Evolutionary conservation across 768 basidiomycete genomes (phyloP).

Genomic region (Lentinula detonsa): DNA sequence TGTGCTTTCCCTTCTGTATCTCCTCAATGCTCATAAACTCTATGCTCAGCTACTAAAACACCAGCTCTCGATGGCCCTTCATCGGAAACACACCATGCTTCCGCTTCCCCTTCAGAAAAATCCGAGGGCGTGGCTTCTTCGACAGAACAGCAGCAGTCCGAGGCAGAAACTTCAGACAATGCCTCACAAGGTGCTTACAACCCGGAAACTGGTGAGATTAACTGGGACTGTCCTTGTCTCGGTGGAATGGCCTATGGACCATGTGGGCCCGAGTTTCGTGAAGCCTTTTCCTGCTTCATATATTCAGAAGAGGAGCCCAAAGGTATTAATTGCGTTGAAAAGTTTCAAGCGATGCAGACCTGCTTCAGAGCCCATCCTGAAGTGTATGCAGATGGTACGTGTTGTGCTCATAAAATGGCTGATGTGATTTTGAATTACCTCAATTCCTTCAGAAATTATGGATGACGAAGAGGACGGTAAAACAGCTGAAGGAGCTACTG

Average conservation of each 20-base stretch:
- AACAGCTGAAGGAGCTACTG: background rate
- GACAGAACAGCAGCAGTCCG: conserved; percentile 8
- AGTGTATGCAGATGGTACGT: conserved; percentile 88
- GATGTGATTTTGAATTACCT: background rate
- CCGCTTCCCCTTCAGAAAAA: background rate
- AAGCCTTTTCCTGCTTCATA: conserved; percentile 96
- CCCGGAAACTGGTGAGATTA: conserved; percentile 97
- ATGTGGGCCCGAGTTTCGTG: conserved; percentile 88
- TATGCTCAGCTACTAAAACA: background rate
- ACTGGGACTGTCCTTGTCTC: conserved; percentile 99
- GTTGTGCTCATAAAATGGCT: background rate
- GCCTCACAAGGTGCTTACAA: conserved; percentile 64
- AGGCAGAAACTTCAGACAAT: conserved; percentile 16
- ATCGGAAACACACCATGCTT: conserved; percentile 2
- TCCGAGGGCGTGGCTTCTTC: background rate
- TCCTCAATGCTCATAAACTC: background rate
- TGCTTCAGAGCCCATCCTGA: conserved; percentile 97
- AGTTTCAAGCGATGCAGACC: conserved; percentile 95
- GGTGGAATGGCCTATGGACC: conserved; percentile 99
- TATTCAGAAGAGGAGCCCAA: conserved; percentile 93
- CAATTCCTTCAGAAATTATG: conserved; percentile 49
- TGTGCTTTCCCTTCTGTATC: background rate
- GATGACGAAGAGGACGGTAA: conserved; percentile 49
- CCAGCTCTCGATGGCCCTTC: background rate
- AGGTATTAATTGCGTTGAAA: conserved; percentile 96